Evolutionary conservation across 768 basidiomycete species (phyloP), one percentile per base, ranked within the genome.

Genomic region (Harrya chromipes): DNA sequence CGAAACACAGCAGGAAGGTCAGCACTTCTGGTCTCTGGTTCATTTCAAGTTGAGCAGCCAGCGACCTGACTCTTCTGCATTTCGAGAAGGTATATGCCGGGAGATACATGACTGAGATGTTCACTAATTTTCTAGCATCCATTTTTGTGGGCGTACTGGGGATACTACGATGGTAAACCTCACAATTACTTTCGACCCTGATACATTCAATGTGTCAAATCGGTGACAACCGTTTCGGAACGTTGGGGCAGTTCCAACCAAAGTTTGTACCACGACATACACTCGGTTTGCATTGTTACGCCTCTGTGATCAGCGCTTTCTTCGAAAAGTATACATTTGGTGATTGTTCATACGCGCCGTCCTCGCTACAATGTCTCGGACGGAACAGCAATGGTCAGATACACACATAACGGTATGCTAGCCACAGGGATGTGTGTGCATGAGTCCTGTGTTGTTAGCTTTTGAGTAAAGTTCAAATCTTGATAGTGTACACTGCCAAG

Each of bases 1-100:
- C 33, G 33, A 16, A 31, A 10, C 26, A 10, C 26, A 6, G 26
- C 26, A 27, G 2, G 8, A 27, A 29, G 12, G 12, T 2, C 14
- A 16, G 50, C 14, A 13, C 20, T 6, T 33, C 11, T 23, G 6
- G 17, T 39, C 20, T 43, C 26, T 23, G 26, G 40, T 42, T 35
- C 9, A 6, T 50, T 31, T 40, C 20, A 38, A 46, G 35, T 43
- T 60, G 19, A 57, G 40, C n/a, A 35, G n/a, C 17, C 11, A 17
- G 20, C 13, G 14, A 50, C 31, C 58, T 86, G 86, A 47, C 53
- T 82, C 5, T 94, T 87, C 76, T 95, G 92, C 82, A 93, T 68
- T 29, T 70, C 95, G 43, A 94, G 93, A 70, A 94, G 86, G 53
- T 10, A 27, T 29, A 10, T 43, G 4, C 13, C 12, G 10, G 31